Conservation (phyloP, 2,329 filamentous ascomycete genomes). For the Hirsutella minnesotensis region DNA sequence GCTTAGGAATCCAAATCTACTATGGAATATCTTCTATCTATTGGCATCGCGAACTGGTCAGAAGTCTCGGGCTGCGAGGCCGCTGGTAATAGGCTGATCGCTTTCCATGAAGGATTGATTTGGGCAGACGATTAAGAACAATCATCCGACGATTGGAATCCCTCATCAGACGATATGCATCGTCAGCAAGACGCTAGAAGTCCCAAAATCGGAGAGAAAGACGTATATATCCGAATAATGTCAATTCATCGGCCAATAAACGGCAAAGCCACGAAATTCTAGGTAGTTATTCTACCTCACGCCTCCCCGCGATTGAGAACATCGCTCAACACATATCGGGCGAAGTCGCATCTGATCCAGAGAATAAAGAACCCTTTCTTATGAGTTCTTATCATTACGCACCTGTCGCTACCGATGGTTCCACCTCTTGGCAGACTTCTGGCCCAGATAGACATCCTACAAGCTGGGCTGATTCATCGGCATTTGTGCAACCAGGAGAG, state of each 20-base stretch:
- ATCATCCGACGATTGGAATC: neutral
- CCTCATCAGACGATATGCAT: neutral
- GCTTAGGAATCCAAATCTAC: neutral
- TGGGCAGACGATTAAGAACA: neutral
- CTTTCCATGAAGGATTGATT: neutral
- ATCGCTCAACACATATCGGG: too few relatives aligned
- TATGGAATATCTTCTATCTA: neutral
- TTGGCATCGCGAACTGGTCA: neutral
- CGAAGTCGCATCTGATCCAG: too few relatives aligned
- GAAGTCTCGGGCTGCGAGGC: neutral
- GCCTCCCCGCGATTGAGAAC: too few relatives aligned
- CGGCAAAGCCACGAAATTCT: neutral
- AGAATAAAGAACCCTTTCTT: too few relatives aligned
- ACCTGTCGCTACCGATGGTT: too few relatives aligned
- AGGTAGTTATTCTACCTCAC: neutral
- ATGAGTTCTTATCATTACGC: too few relatives aligned
- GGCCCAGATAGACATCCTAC: too few relatives aligned
- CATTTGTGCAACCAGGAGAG: too few relatives aligned
- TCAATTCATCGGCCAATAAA: neutral
- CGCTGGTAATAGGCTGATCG: neutral
- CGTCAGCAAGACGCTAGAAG: neutral
- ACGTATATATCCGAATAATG: neutral
- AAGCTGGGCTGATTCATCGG: too few relatives aligned
- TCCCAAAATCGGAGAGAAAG: neutral
- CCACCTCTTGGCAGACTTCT: too few relatives aligned